phyloP scores from a whole-genome alignment of 495 filamentous ascomycete species.

The Peziza echinospora region DNA sequence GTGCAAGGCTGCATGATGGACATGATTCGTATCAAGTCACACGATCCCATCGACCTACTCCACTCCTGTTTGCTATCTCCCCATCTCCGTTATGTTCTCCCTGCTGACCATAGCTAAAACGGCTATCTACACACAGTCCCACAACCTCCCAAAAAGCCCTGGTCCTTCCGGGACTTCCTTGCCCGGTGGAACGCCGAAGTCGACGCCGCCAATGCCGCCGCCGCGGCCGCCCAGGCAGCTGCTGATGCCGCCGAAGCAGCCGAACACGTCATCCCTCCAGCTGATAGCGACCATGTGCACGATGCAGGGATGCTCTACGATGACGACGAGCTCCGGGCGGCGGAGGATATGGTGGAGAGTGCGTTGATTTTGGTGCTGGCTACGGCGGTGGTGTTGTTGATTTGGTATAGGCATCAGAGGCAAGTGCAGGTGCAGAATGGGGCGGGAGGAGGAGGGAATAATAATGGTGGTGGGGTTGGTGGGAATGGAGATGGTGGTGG shows the following conservation, averaged over 20 bases:
- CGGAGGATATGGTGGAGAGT: constrained; percentile 56
- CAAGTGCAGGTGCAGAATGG: constrained; percentile 30
- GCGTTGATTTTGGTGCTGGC: constrained; percentile 61
- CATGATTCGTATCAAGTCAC: constrained; percentile 49
- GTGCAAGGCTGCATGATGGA: no score
- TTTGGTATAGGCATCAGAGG: constrained; percentile 66
- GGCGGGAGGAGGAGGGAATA: background rate
- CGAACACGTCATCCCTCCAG: no score
- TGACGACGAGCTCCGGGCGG: constrained; percentile 21
- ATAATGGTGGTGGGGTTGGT: background rate
- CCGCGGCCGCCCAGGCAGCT: constrained; percentile 25
- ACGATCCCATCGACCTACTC: background rate
- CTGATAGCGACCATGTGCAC: no score
- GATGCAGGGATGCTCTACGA: constrained; percentile 31
- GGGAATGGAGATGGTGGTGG: background rate
- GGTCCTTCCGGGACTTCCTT: constrained; percentile 14
- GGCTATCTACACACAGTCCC: constrained; percentile 8
- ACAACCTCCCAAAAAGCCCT: background rate
- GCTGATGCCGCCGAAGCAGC: constrained; percentile 16
- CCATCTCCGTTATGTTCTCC: constrained; percentile 29
- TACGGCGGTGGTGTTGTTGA: constrained; percentile 48
- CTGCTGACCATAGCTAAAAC: constrained; percentile 26
- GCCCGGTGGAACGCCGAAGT: constrained; percentile 18
- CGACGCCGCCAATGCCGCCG: constrained; percentile 11
- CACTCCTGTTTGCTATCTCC: constrained; percentile 41